Evolutionary conservation across 768 basidiomycete genomes (phyloP).

Genomic region (Ramaria rubella): DNA sequence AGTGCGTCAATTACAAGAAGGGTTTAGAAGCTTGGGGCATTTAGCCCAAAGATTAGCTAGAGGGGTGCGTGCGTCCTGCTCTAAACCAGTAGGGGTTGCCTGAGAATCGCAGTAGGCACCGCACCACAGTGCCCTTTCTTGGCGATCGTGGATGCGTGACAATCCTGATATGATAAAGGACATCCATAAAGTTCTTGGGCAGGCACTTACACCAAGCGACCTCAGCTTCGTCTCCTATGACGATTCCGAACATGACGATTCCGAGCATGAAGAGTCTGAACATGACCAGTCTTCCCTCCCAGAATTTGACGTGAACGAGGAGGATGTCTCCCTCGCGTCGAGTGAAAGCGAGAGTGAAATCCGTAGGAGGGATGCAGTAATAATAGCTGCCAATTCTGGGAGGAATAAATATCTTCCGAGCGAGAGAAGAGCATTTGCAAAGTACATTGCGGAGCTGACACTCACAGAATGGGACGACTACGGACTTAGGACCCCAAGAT

Average conservation of each 20-base stretch:
- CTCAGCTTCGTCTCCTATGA: too few species aligned
- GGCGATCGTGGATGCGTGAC: neutral
- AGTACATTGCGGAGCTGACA: neutral
- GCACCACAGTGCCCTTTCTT: neutral
- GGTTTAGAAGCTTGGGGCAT: neutral
- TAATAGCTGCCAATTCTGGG: neutral
- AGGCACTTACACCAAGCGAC: neutral
- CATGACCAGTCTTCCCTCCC: too few species aligned
- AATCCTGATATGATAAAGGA: neutral
- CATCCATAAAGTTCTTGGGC: neutral
- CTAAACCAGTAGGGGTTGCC: too few species aligned
- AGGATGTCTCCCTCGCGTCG: neutral
- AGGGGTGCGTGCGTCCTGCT: neutral
- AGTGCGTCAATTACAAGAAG: neutral
- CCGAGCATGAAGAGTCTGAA: too few species aligned
- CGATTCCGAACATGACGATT: too few species aligned
- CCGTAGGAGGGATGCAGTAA: neutral
- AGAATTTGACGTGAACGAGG: neutral
- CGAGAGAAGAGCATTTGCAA: neutral
- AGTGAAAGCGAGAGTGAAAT: neutral
- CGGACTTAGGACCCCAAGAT: neutral
- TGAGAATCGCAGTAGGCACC: neutral
- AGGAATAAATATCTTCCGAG: neutral
- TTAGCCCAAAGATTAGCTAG: neutral
- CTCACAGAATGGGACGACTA: neutral